Percentiles rank a stretch among this genome's conserved stretches.
These are phyloP conservation scores for Metarhizium robertsii DNA, from an alignment of 2,329 filamentous ascomycete species.

Conservation along the genomic window DNA sequence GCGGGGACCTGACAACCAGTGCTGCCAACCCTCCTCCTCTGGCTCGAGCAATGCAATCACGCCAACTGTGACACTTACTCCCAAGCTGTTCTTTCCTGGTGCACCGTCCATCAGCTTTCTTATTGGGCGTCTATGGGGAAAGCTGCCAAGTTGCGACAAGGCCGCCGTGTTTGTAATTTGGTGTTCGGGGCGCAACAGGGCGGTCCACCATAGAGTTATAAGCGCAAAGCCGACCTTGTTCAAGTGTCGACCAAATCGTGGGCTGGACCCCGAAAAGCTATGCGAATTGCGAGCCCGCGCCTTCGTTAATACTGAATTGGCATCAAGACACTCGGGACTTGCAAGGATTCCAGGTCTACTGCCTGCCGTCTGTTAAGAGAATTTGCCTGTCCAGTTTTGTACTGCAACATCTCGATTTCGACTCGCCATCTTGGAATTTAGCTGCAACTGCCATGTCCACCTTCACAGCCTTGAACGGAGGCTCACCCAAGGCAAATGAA, in stretches of 20 bases:
- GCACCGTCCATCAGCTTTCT: neutral
- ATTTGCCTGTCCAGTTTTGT: neutral
- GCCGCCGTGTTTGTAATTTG: neutral
- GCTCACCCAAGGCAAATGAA: conserved; percentile 34
- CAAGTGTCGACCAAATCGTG: neutral
- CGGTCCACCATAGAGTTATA: neutral
- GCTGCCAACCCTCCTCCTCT: neutral
- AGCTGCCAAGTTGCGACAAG: neutral
- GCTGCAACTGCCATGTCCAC: conserved; percentile 31
- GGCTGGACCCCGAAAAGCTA: conserved; percentile 6
- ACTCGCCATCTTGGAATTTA: neutral
- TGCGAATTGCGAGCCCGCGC: neutral
- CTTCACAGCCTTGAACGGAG: conserved; percentile 44
- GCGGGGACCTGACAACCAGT: neutral
- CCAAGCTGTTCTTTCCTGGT: neutral
- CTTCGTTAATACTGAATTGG: neutral
- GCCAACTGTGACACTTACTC: neutral
- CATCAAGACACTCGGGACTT: neutral
- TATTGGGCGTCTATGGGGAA: neutral
- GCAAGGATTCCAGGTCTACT: neutral
- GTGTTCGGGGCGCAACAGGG: neutral
- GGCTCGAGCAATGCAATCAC: neutral
- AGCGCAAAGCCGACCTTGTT: neutral
- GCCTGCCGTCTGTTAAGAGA: neutral
- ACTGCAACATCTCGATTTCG: neutral